Conservation (phyloP, 2,329 filamentous ascomycete genomes). For the Colletotrichum karsti region DNA sequence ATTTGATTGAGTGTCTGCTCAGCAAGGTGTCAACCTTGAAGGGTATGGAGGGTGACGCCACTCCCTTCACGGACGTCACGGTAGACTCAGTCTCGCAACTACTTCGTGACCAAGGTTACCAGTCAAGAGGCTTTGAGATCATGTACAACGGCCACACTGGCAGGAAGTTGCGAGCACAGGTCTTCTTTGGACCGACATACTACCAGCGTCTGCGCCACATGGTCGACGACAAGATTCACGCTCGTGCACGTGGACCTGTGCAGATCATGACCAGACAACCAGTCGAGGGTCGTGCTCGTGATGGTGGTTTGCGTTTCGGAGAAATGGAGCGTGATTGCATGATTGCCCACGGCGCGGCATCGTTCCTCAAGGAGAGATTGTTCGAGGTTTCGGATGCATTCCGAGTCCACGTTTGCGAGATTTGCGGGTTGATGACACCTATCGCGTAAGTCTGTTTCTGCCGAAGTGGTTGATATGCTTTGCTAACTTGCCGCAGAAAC, state of each 20-base stretch:
- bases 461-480: background rate
- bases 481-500: slow-evolving; percentile 68
- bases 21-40: slow-evolving; percentile 95
- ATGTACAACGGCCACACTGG: slow-evolving; percentile 99
- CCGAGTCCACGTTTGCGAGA: slow-evolving; percentile 97
- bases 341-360: slow-evolving; percentile 98
- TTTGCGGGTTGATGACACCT: slow-evolving; percentile 98
- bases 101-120: slow-evolving; percentile 89
- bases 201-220: slow-evolving; percentile 99
- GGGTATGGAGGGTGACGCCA: slow-evolving; percentile 96
- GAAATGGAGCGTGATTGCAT: slow-evolving; percentile 99
- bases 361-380: slow-evolving; percentile 95
- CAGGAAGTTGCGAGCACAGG: slow-evolving; percentile 89
- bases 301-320: slow-evolving; percentile 98
- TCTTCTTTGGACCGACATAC: slow-evolving; percentile 98
- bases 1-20: slow-evolving; percentile 98
- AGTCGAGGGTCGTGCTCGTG: slow-evolving; percentile 96
- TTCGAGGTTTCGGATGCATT: slow-evolving; percentile 99
- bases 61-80: slow-evolving; percentile 96
- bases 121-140: slow-evolving; percentile 95
- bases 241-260: slow-evolving; percentile 93
- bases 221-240: slow-evolving; percentile 99
- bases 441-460: slow-evolving; percentile 80
- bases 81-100: slow-evolving; percentile 92
- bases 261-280: slow-evolving; percentile 98